Evolutionary conservation across 192 early-diverging fungal genomes (phyloP).

Genomic region (Coemansia guatemalensis): DNA sequence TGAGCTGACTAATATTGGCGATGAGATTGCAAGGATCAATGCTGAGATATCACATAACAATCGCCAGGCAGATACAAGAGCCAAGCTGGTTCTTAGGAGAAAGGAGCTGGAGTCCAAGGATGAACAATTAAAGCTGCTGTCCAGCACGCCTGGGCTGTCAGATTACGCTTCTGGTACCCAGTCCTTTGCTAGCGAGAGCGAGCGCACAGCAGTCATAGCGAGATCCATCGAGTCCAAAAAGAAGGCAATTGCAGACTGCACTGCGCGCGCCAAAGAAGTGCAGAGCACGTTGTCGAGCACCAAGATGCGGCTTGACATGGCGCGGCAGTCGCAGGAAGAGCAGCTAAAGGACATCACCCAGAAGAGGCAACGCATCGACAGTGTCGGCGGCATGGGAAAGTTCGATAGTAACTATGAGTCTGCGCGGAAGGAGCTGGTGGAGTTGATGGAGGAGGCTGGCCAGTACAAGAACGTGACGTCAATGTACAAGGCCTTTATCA

Average conservation of each 20-base stretch:
- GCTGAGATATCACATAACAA: conserved; percentile 63
- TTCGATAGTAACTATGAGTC: conserved; percentile 39
- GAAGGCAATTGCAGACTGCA: conserved; percentile 16
- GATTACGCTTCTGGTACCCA: conserved; percentile 10
- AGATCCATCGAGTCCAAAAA: conserved; percentile 27
- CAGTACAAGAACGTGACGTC: conserved; percentile 55
- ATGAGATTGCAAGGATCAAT: conserved; percentile 37
- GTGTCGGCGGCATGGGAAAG: conserved; percentile 16
- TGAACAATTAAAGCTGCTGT: conserved; percentile 8
- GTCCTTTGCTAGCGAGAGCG: conserved; percentile 13
- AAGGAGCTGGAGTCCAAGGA: conserved; percentile 49
- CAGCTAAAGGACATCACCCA: conserved; percentile 20
- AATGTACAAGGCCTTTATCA: conserved; percentile 69
- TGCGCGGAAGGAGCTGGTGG: conserved; percentile 45
- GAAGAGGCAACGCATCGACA: conserved; percentile 19
- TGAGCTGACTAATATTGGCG: conserved; percentile 54
- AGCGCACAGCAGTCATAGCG: conserved; percentile 26
- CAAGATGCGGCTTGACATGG: conserved; percentile 38
- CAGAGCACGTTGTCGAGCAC: conserved; percentile 21
- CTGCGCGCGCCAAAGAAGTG: conserved; percentile 6
- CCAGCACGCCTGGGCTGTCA: conserved; percentile 9
- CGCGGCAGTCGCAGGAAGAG: conserved; percentile 30
- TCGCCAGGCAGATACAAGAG: conserved; percentile 61
- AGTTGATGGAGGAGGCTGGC: conserved; percentile 48
- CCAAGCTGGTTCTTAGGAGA: conserved; percentile 59